A percentile compares a stretch with the other conserved stretches of the same genome.
Evolutionary conservation across 495 filamentous ascomycete species (phyloP).

Genomic region (Pseudotulostoma volvatum): DNA sequence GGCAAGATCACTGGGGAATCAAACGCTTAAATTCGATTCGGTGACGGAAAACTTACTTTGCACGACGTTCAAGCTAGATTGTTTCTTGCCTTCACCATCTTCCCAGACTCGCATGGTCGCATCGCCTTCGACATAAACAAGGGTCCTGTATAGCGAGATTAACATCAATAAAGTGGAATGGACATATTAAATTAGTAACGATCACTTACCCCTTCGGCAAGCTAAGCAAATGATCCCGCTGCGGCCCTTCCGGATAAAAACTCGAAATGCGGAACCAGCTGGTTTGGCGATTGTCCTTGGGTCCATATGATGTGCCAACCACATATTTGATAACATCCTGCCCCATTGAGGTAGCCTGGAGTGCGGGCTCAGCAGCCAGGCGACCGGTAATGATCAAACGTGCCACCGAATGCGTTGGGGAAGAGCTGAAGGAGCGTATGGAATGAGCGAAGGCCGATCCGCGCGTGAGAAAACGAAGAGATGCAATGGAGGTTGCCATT

Average conservation of each 20-base stretch:
- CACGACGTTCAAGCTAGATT: conserved; percentile 41
- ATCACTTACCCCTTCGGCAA: conserved; percentile 61
- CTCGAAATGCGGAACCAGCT: conserved; percentile 61
- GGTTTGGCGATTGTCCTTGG: conserved; percentile 43
- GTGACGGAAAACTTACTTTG: conserved; percentile 44
- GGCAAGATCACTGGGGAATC: not conserved
- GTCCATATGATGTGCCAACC: conserved; percentile 42
- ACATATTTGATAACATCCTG: conserved; percentile 51
- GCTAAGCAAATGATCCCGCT: conserved; percentile 45
- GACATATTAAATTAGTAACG: not conserved
- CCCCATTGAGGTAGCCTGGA: conserved; percentile 46
- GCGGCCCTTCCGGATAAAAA: conserved; percentile 43
- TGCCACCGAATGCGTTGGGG: conserved; percentile 29
- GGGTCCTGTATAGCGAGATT: conserved; percentile 27
- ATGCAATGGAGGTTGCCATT: too few species aligned
- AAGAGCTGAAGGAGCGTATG: conserved; percentile 46
- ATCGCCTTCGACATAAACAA: conserved; percentile 62
- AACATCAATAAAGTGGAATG: not conserved
- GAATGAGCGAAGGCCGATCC: too few species aligned
- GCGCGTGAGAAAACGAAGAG: too few species aligned
- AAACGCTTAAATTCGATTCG: too few species aligned
- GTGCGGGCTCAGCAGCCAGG: conserved; percentile 53
- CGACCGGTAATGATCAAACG: conserved; percentile 61
- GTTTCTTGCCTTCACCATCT: conserved; percentile 45
- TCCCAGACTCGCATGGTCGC: conserved; percentile 42